Conservation (phyloP, 495 filamentous ascomycete species). For the Podospora appendiculata region DNA sequence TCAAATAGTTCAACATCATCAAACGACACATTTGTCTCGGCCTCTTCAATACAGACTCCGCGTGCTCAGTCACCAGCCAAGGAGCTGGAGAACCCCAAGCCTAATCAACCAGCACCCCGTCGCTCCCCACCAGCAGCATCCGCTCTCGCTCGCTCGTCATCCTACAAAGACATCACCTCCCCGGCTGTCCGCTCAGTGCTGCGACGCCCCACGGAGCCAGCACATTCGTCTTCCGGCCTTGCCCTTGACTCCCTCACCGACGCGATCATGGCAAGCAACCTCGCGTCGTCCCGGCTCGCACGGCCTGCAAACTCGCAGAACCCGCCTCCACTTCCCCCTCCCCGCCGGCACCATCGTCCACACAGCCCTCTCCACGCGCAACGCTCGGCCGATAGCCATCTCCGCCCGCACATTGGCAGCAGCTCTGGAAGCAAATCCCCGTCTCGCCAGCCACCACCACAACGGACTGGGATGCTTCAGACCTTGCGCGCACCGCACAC, state of each 20-base stretch:
- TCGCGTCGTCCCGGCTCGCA: conserved; percentile 56
- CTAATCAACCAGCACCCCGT: neutral
- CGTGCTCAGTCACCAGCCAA: conserved; percentile 17
- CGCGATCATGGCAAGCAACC: conserved; percentile 78
- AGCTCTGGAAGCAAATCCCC: conserved; percentile 48
- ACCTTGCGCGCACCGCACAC: conserved; percentile 60
- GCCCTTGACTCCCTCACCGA: conserved; percentile 45
- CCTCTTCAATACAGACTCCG: conserved; percentile 32
- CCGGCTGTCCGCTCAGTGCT: conserved; percentile 3
- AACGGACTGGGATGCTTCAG: conserved; percentile 48
- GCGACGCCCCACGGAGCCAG: conserved; percentile 8
- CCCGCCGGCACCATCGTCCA: conserved; percentile 19
- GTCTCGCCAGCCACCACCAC: conserved; percentile 23
- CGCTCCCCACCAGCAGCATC: neutral
- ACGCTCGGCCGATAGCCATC: conserved; percentile 29
- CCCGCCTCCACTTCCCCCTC: conserved; percentile 21
- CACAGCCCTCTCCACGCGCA: conserved; percentile 42
- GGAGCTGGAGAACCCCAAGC: neutral
- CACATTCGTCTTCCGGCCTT: conserved; percentile 16
- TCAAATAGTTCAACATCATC: conserved; percentile 29
- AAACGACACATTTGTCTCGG: conserved; percentile 39
- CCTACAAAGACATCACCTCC: neutral
- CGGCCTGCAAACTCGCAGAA: conserved; percentile 19
- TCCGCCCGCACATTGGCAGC: conserved; percentile 27
- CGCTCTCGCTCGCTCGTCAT: neutral